Evolutionary conservation across 352 stramenopile genomes (phyloP).

Genomic region (Pythium graminicola): DNA sequence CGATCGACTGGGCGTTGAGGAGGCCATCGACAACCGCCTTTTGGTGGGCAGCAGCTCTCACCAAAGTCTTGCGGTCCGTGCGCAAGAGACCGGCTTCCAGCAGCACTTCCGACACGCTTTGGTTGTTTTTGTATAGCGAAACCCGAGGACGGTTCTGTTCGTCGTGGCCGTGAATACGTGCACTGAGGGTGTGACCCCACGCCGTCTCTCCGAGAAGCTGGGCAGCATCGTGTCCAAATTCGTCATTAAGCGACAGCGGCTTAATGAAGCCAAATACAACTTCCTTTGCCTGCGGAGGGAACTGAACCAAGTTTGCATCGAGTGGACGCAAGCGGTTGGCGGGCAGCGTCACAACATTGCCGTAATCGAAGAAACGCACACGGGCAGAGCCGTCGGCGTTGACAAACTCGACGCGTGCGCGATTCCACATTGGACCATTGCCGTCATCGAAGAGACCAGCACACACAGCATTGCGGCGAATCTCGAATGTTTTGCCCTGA

Average conservation of each 20-base stretch:
- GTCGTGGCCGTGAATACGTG: constrained; percentile 60
- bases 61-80: constrained; percentile 78
- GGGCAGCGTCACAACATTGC: constrained; percentile 86
- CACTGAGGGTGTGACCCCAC: constrained; percentile 90
- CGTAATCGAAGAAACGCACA: constrained; percentile 95
- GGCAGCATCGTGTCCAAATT: constrained; percentile 91
- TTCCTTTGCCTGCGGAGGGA: constrained; percentile 86
- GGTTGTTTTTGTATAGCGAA: constrained; percentile 73
- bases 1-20: constrained; percentile 83
- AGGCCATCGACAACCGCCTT: constrained; percentile 88
- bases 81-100: constrained; percentile 85
- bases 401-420: constrained; percentile 86
- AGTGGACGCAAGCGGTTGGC: constrained; percentile 86
- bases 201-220: constrained; percentile 85
- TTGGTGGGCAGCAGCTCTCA: constrained; percentile 50
- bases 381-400: constrained; percentile 51
- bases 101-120: constrained; percentile 87
- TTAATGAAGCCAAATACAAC: constrained; percentile 86
- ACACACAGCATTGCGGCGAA: constrained; percentile 86
- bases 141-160: constrained; percentile 60
- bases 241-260: constrained; percentile 70
- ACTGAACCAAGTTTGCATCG: constrained; percentile 82
- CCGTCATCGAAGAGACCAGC: constrained; percentile 96
- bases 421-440: constrained; percentile 91
- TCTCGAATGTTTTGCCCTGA: constrained; percentile 85